Evolutionary conservation across 257 asterid species (phyloP), one percentile per base, ranked within the genome.

Genomic region (Solanum peruvianum): DNA sequence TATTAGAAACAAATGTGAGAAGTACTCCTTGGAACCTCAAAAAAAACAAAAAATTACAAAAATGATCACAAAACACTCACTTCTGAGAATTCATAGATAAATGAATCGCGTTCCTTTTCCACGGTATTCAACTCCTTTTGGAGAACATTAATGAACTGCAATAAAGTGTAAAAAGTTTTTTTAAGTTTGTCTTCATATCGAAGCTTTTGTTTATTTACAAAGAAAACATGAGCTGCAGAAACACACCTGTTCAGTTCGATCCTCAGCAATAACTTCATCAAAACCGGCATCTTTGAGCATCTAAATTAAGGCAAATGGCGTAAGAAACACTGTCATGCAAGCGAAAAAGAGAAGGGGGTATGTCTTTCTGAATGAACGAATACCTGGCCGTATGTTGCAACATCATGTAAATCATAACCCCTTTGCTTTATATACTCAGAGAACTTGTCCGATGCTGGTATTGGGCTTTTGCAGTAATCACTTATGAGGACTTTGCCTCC

Each of bases 261-360:
- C 98, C 92, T 96, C 98, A 60, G 98, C 98, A 91, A 91, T 84
- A 64, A 97, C 99, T 58, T 95, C 96, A 56, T 82, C 89, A 87
- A 96, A 97, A 85, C 99, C 99, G 82, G 98, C 98, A 92, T 95
- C 98, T 62, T 89, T 87, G 66, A 97, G 99, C 98, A 97, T 97
- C 99, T 97, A 91, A 42, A 69, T 71, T 66, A 47, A 87, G 52
- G 49, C 4, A 82, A 87, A 86, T 16, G 42, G 83, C 45, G 58
- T 27, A 76, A 56, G 62, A 78, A 78, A 8, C 16, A 78, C 18
- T 27, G 41, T 27, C 64, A 78, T 25, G 21, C n/a, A 27, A 45
- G 14, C 42, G 9, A 27, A 80, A 18, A 47, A 80, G 42, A 15
- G 67, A 80, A 27, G 66, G 27, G 18, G 18, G 7, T 2, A 47